These are phyloP conservation scores for Mycosphaerella sp. DNA, from an alignment of 2,329 filamentous ascomycete genomes.

Conservation along the genomic window DNA sequence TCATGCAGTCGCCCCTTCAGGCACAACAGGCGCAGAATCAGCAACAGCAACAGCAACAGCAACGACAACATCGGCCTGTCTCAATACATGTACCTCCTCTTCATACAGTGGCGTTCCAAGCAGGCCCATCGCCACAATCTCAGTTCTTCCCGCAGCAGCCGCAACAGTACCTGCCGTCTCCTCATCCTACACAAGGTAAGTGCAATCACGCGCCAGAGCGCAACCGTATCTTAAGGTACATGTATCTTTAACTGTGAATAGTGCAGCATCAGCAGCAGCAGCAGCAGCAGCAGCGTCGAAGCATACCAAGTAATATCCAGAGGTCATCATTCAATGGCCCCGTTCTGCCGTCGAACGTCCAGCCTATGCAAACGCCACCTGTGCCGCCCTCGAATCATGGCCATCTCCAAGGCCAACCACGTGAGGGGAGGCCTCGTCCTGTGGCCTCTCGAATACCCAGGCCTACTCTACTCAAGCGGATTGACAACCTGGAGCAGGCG, in stretches of 20 bases:
- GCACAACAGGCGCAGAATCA: background rate
- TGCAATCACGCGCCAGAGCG: too few relatives aligned
- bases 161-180: background rate
- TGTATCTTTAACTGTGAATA: background rate
- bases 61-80: background rate
- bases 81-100: background rate
- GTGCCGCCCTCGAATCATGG: background rate
- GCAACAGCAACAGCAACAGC: background rate
- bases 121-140: background rate
- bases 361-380: background rate
- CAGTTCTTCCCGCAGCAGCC: background rate
- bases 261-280: background rate
- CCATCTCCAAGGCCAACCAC: conserved; percentile 2
- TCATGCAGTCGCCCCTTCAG: background rate
- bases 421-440: background rate
- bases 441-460: conserved; percentile 12
- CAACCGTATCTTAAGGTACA: too few relatives aligned
- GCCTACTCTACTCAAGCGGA: conserved; percentile 6
- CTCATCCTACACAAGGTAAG: too few relatives aligned
- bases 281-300: conserved; percentile 1
- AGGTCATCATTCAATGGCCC: background rate
- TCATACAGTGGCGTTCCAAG: background rate
- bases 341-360: conserved; percentile 1
- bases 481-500: conserved; percentile 4
- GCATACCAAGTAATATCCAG: background rate